phyloP scores from a whole-genome alignment of 192 early-diverging fungal genomes.

The Coemansia aciculifera region DNA sequence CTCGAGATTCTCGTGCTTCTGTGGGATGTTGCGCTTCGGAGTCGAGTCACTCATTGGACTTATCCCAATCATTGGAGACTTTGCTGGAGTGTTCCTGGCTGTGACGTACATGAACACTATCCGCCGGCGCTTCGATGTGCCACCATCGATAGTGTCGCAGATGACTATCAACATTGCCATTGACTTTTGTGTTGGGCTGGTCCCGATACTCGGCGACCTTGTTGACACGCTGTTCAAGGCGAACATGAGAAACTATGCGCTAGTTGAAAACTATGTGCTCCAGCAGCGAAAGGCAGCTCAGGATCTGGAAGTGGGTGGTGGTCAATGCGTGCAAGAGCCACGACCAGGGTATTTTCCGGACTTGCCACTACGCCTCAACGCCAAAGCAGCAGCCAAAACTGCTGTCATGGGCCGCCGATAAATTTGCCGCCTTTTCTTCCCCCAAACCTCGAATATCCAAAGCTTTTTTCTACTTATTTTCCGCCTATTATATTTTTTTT shows the following conservation, averaged over 20 bases:
- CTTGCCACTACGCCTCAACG: constrained; percentile 14
- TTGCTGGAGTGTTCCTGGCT: constrained; percentile 36
- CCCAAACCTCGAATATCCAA: not conserved
- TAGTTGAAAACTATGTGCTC: constrained; percentile 35
- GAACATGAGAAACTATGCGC: constrained; percentile 47
- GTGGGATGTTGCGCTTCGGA: constrained; percentile 39
- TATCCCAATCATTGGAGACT: constrained; percentile 48
- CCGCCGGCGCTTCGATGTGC: constrained; percentile 26
- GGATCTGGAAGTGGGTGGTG: constrained; percentile 15
- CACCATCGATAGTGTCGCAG: constrained; percentile 33
- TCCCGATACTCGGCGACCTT: constrained; percentile 54
- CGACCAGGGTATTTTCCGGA: constrained; percentile 21
- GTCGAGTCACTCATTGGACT: constrained; percentile 47
- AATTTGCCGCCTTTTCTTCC: not conserved
- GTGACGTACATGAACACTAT: constrained; percentile 33
- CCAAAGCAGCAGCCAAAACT: constrained; percentile 11
- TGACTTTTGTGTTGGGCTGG: constrained; percentile 44
- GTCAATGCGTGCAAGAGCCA: constrained; percentile 8
- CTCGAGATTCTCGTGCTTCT: constrained; percentile 38
- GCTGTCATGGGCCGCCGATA: not conserved
- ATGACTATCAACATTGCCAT: constrained; percentile 52
- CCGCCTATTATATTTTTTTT: constrained; percentile 2
- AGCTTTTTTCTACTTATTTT: not conserved
- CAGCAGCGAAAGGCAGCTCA: constrained; percentile 9
- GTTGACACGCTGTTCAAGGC: constrained; percentile 50